A percentile compares a stretch with the other conserved stretches of the same genome.
Evolutionary conservation across 371 early-diverging fungal species (phyloP).

Genomic region (Neoconidiobolus thromboides): DNA sequence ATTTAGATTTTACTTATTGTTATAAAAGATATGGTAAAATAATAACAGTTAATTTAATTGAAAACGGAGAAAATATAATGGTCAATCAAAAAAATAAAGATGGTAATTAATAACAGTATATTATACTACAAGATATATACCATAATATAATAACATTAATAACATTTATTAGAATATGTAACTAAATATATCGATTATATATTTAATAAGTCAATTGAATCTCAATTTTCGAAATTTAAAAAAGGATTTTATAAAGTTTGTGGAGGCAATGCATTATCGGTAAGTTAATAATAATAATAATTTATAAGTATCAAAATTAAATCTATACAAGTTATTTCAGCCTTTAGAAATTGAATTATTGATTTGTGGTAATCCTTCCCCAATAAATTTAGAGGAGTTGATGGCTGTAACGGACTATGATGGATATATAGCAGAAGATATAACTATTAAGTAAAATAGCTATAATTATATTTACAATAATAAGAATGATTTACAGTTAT

Average conservation of each 20-base stretch:
- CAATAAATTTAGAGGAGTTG: conserved; percentile 63
- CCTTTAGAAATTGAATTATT: conserved; percentile 90
- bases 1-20: conserved; percentile 45
- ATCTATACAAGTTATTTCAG: conserved; percentile 40
- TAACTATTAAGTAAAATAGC: too few relatives aligned
- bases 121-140: too few relatives aligned
- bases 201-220: conserved; percentile 46
- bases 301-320: too few relatives aligned
- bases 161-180: conserved; percentile 27
- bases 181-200: conserved; percentile 30
- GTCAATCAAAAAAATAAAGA: conserved; percentile 52
- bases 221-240: conserved; percentile 70
- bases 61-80: conserved; percentile 40
- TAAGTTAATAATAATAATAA: conserved; percentile 6
- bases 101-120: not conserved
- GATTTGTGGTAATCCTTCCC: conserved; percentile 67
- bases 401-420: conserved; percentile 73
- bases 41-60: conserved; percentile 38
- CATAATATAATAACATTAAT: not conserved
- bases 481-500: conserved; percentile 25
- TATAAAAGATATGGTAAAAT: conserved; percentile 49
- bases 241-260: conserved; percentile 78
- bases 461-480: too few relatives aligned
- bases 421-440: conserved; percentile 36
- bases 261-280: conserved; percentile 57